Evolutionary conservation across 352 stramenopile species (phyloP), one percentile per base, ranked within the genome.

Genomic region (Blastocystis sp.): DNA sequence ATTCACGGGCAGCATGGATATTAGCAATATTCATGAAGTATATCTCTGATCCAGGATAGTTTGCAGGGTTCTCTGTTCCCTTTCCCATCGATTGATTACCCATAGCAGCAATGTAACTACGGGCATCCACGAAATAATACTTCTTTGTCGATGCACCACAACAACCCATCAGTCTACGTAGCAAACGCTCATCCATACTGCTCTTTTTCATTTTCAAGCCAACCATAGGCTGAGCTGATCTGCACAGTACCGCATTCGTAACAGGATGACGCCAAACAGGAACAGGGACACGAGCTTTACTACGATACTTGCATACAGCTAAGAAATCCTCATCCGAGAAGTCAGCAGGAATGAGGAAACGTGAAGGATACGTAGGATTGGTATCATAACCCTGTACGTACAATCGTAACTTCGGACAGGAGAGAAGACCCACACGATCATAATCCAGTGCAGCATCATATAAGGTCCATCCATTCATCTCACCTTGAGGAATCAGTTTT

Each of bases 1-100:
- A 94, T 88, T 98, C 93, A 6, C 96, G 94, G 46, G 98, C 95
- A 9, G 93, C 90, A 90, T 99, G 95, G 88, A 99, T 99, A 89
- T 99, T 99, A 21, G 95, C 94, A 89, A 99, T 97, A 74, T 97
- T 97, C 92, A 97, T 96, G 90, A 98, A 98, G 27, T 94, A 91
- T 29, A 98, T 90, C 11, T 95, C 96, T 11, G 92, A 91, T 4
- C 94, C 93, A 12, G 91, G 90, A 90, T 99, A 99, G 90, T 97
- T 95, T 85, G 93, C 94, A 1, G 93, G 92, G 89, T 97, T 96
- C 89, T 98, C 95, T 3, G 96, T 97, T 83, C 96, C 93, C 90
- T 96, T 89, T 71, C 97, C 91, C 69, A 93, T 95, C 73, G 89
- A 89, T 56, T 92, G 89, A 90, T 96, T 96, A 7, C 90, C 93